Base-by-base conservation (phyloP, 129 eudicot species). In the Apium graveolens region DNA sequence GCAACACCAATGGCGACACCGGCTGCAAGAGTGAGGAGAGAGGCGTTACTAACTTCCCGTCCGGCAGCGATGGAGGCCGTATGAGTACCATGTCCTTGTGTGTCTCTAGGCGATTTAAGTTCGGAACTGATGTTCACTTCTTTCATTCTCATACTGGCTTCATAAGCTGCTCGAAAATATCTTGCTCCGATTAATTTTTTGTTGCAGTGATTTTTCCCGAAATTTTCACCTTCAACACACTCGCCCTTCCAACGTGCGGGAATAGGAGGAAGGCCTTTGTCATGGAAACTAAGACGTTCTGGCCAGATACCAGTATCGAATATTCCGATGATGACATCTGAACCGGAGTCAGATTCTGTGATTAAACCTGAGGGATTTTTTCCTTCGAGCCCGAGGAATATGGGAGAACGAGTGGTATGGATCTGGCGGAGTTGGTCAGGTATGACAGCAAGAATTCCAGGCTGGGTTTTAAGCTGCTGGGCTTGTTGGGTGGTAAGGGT, bases 271-370 rank as follows among this genome's bases (percentile, higher is more conserved):
- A 92, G 89, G 24, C 90, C 97, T 43, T 83, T 86, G 72, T 96
- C 99, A 79, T 85, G 87, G 76, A 96, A 96, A 72, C 99, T 96
- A 27, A 70, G 78, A 17, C 87, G 74, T 83, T 96, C 97, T 0
- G 99, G 99, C 83, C 89, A 89, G 20, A 96, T 92, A 16, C 99
- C 99, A 0, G 97, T 90, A 79, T 96, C 99, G 32, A 96, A 62
- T 3, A 96, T 35, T 8, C 99, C 99, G 11, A 96, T 86, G 2
- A 92, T 83, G 46, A 86, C 91, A 32, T 90, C 85, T 5, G 95
- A 86, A 32, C 99, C 97, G 0, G 85, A 87, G 72, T 96, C 97
- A 0, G 97, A 87, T 29, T 91, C 97, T 1, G 84, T 70, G 24
- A 87, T 44, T 14, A 91, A 65, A 5, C 78, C 60, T 21, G 76